These are phyloP conservation scores for Emergomyces orientalis DNA, from an alignment of 2,329 filamentous ascomycete genomes.

Conservation along the genomic window DNA sequence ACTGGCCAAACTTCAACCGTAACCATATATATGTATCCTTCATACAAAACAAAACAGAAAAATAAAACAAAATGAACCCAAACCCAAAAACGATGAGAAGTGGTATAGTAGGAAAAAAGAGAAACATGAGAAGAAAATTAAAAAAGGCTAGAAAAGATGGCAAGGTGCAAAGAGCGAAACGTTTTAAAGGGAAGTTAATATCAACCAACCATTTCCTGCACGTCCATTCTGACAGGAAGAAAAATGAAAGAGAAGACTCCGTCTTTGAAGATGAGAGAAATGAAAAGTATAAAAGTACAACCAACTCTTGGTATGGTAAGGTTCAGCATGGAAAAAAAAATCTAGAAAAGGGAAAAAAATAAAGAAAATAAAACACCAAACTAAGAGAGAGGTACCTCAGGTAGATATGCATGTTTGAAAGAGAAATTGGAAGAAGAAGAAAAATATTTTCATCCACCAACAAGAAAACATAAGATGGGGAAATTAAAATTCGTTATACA, in stretches of 20 bases:
- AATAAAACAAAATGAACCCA: not conserved
- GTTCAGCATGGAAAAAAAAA: too few relatives aligned
- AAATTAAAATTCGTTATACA: not conserved
- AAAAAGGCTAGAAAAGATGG: not conserved
- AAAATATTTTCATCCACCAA: not conserved
- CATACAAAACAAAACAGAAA: not conserved
- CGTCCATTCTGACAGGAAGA: not conserved
- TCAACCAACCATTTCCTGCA: not conserved
- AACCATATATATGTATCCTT: not conserved
- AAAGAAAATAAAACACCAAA: not conserved
- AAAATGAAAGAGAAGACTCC: not conserved
- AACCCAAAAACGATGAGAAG: not conserved
- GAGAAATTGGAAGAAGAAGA: too few relatives aligned
- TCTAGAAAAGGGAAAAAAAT: not conserved
- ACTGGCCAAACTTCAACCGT: too few relatives aligned
- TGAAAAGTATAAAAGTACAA: not conserved
- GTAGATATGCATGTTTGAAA: not conserved
- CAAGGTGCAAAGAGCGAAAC: not conserved
- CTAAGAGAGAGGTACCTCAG: not conserved
- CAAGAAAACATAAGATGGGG: not conserved
- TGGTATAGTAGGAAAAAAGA: not conserved
- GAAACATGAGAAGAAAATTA: not conserved
- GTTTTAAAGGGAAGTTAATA: not conserved
- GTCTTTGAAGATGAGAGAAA: not conserved
- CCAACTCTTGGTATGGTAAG: too few relatives aligned